A percentile compares a stretch with the other conserved stretches of the same genome.
phyloP scores from a whole-genome alignment of 2,329 filamentous ascomycete species.

The Amylocarpus encephaloides region DNA sequence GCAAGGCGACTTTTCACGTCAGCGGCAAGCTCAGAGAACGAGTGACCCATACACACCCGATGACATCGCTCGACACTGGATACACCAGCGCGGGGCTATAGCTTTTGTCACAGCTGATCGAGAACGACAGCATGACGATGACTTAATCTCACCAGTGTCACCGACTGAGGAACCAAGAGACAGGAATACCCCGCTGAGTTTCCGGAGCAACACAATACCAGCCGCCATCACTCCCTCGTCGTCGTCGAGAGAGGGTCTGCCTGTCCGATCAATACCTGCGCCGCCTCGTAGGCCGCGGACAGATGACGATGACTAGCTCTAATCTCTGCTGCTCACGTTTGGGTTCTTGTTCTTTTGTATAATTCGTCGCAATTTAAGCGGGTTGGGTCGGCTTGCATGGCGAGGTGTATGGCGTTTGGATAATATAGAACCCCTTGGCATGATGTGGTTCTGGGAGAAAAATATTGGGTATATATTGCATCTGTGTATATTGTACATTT shows the following conservation, averaged over 20 bases:
- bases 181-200: slow-evolving; percentile 8
- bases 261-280: slow-evolving; percentile 27
- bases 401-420: not conserved
- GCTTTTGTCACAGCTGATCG: slow-evolving; percentile 21
- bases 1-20: not conserved
- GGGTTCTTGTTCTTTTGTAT: not conserved
- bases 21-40: slow-evolving; percentile 10
- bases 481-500: too few relatives aligned
- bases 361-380: not conserved
- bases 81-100: slow-evolving; percentile 27
- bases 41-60: slow-evolving; percentile 27
- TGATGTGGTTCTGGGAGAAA: too few relatives aligned
- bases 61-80: slow-evolving; percentile 18
- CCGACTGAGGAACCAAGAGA: not conserved
- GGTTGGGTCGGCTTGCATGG: too few relatives aligned
- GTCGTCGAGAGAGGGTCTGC: slow-evolving; percentile 18
- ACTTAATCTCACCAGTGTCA: slow-evolving; percentile 7
- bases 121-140: slow-evolving; percentile 11
- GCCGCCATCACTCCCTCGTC: slow-evolving; percentile 15
- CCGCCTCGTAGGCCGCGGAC: slow-evolving; percentile 23
- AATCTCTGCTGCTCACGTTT: not conserved
- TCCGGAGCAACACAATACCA: slow-evolving; percentile 14
- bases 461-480: not conserved
- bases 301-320: slow-evolving; percentile 12
- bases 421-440: not conserved